Base-by-base conservation (phyloP, 2,329 filamentous ascomycete species). In the Xylariales sp. region DNA sequence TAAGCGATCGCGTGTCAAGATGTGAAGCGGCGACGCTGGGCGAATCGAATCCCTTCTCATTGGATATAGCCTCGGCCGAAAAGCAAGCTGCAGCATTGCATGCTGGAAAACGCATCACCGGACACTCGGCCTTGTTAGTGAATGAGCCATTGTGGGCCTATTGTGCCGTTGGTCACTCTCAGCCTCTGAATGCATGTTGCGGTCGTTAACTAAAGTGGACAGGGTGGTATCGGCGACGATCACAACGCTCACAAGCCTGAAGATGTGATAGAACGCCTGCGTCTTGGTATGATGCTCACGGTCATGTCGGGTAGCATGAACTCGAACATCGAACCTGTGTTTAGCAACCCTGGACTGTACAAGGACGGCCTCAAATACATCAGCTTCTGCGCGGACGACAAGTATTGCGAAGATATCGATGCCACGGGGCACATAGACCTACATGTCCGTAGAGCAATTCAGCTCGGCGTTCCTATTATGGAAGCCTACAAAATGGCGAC, bases 241-340 rank as follows among this genome's bases (percentile, higher is more conserved):
- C 49, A 53, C 27, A 53, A 53, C 36, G 49, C 47, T 8, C 49
- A 53, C 27, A 36, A 39, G 29, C 44, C 49, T 7, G 42, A 49
- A 34, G 49, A 51, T 32, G 50, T 53, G 1, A 36, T 51, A 15
- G 49, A 53, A 28, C 31, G 50, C 20, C 40, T 53, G 1, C 46
- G 50, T 11, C 37, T 53, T n/a, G 50, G 49, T 8, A 51, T 50
- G 47, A 51, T 51, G 50, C 38, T 53, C 14, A 53, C 50, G 3
- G 50, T 53, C 3, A 52, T 52, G 50, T 49, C 46, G 34, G 50
- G 50, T 1, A 49, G 46, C n/a, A 52, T 52, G 50, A 52, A 52
- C 34, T 52, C 50, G 7, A 52, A 52, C 31, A 44, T 52, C 36
- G 42, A 47, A n/a, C 20, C 42, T 10, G 50, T 52, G 1, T 52